Percentiles rank a stretch among this genome's conserved stretches.
Evolutionary conservation across 2,329 filamentous ascomycete genomes (phyloP).

Genomic region (Penicillium sp.): DNA sequence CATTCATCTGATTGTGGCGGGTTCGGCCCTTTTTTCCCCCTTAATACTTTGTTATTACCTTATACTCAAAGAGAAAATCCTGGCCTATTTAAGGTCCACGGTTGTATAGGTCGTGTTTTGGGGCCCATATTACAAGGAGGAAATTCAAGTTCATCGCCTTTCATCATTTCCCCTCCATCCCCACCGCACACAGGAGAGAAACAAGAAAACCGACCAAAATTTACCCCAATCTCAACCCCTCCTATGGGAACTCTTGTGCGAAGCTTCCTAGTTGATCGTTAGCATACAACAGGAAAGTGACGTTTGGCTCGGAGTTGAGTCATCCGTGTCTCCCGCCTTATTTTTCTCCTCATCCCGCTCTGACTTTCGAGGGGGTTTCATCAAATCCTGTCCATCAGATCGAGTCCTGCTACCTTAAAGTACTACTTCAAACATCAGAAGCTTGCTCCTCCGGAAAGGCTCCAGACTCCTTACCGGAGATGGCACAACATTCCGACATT

Average conservation of each 20-base stretch:
- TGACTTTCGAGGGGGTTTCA: slow-evolving; percentile 4
- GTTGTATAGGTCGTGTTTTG: background rate
- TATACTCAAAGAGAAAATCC: background rate
- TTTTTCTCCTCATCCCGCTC: slow-evolving; percentile 11
- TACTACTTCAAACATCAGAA: background rate
- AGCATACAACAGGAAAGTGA: slow-evolving; percentile 3
- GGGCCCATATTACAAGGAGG: background rate
- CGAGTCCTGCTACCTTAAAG: background rate
- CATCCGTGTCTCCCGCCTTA: slow-evolving; percentile 21
- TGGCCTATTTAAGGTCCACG: background rate
- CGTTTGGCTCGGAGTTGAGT: slow-evolving; percentile 18
- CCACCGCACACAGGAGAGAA: background rate
- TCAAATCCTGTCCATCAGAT: slow-evolving; percentile 3
- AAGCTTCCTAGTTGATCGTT: background rate
- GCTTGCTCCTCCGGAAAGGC: slow-evolving; percentile 3
- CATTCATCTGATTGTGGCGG: background rate
- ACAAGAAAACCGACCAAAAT: background rate
- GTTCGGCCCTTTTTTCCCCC: background rate
- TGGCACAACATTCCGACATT: slow-evolving; percentile 50
- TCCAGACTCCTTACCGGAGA: slow-evolving; percentile 24
- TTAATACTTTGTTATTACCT: background rate
- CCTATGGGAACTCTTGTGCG: background rate
- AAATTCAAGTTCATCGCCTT: background rate
- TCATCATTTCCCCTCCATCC: background rate
- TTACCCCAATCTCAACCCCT: background rate